phyloP scores from a whole-genome alignment of 768 basidiomycete genomes.

The Hygrocybe coccinea region DNA sequence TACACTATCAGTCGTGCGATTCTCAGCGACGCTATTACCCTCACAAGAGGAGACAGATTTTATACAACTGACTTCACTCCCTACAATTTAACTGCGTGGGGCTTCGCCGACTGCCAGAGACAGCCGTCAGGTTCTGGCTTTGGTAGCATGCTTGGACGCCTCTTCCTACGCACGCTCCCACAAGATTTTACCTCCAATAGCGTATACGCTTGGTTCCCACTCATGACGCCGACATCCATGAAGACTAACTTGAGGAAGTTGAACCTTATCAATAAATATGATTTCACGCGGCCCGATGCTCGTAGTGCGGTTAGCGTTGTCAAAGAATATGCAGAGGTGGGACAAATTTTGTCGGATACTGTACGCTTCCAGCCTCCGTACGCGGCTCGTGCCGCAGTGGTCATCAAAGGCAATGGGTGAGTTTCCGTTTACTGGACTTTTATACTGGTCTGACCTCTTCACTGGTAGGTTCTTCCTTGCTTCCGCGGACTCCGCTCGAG shows the following conservation, averaged over 20 bases:
- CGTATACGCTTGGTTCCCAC: conserved; percentile 82
- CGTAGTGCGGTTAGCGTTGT: conserved; percentile 29
- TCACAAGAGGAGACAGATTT: conserved; percentile 80
- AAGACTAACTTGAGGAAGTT: conserved; percentile 52
- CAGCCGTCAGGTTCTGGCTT: conserved; percentile 67
- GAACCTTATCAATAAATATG: conserved; percentile 50
- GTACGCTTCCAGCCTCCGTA: conserved; percentile 47
- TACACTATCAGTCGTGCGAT: conserved; percentile 85
- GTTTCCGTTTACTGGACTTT: neutral
- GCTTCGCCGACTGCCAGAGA: conserved; percentile 77
- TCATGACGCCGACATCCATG: conserved; percentile 76
- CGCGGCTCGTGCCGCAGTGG: conserved; percentile 42
- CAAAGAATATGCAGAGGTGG: conserved; percentile 46
- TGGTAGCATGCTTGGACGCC: conserved; percentile 68
- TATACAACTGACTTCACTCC: conserved; percentile 81
- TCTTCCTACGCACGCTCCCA: conserved; percentile 71
- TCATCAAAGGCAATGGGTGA: conserved; percentile 62
- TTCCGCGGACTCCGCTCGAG: conserved; percentile 18
- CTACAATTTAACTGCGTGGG: conserved; percentile 77
- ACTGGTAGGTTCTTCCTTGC: conserved; percentile 60
- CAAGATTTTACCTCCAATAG: conserved; percentile 64
- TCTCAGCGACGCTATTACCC: conserved; percentile 78
- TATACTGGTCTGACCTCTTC: conserved; percentile 7
- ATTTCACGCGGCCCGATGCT: conserved; percentile 45
- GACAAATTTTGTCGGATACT: conserved; percentile 45